Evolutionary conservation across 1,284 basidiomycete species (phyloP), one percentile per base, ranked within the genome.

Genomic region (Pseudozyma flocculosa): DNA sequence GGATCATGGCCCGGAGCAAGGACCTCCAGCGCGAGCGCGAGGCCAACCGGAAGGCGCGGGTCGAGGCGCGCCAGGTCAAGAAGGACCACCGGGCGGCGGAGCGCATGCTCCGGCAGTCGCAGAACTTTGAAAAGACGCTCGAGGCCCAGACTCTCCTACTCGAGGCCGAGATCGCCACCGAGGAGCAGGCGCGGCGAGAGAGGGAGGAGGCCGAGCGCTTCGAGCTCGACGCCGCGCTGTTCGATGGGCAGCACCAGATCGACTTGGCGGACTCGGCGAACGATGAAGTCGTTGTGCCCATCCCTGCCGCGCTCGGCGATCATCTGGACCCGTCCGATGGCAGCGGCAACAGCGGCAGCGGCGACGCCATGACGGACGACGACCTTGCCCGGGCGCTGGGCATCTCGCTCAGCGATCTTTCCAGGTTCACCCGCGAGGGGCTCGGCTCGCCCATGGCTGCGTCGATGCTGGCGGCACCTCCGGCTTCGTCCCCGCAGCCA

Each of bases 341-440:
- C 14, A 32, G 44, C 7, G 52, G 53, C 30, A 50, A 49, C 10
- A 37, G 50, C 5, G 46, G 61, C 32, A 54, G 48, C 2, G 50
- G 61, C 44, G 56, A 49, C 45, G n/a, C n/a, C n/a, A n/a, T n/a
- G n/a, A n/a, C n/a, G n/a, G 62, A 65, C 34, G 54, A 54, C 40
- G 62, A 65, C 30, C 58, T 65, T 21, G 62, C 62, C 51, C 54
- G 54, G 18, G 51, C 61, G 8, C 54, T 65, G 7, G 62, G 62
- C 30, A 61, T 65, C 46, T 61, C 62, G 14, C 61, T 54, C 18
- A 50, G 40, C 38, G 61, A 64, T 19, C 43, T 64, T 14, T 57
- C 50, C 13, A 50, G 57, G 2, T 64, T 60, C 48, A 60, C 57
- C 30, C 56, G 11, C 13, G 29, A 29, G 29, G 29, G 7, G 29